These are phyloP conservation scores for Actinomortierella ambigua DNA, from an alignment of 371 early-diverging fungal genomes.

Conservation along the genomic window DNA sequence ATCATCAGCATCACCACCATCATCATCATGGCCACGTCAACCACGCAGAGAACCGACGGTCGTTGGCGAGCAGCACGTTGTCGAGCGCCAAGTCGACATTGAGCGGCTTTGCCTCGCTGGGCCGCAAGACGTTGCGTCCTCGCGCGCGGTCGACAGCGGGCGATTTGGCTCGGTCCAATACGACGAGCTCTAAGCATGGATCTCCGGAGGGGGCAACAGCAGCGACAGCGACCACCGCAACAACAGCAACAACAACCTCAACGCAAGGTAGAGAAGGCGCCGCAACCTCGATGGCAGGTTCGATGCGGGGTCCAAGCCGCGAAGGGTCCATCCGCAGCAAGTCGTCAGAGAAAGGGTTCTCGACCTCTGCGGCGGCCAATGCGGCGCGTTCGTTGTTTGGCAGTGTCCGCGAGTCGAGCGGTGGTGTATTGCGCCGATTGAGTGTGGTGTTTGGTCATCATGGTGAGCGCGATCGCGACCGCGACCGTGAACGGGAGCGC, in stretches of 20 bases:
- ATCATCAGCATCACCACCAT: constrained; percentile 7
- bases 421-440: constrained; percentile 39
- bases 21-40: constrained; percentile 19
- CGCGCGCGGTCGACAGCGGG: constrained; percentile 30
- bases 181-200: constrained; percentile 19
- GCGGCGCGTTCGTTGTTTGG: constrained; percentile 46
- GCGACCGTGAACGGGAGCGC: constrained; percentile 35
- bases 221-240: constrained; percentile 1
- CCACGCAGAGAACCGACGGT: constrained; percentile 12
- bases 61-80: constrained; percentile 19
- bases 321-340: constrained; percentile 43
- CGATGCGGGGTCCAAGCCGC: constrained; percentile 22
- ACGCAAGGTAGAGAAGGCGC: constrained; percentile 1
- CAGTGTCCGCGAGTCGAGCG: constrained; percentile 43
- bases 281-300: constrained; percentile 10
- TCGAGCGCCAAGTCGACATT: constrained; percentile 28
- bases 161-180: constrained; percentile 33
- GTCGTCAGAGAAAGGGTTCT: constrained; percentile 31
- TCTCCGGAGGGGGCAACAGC: constrained; percentile 5
- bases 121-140: constrained; percentile 35
- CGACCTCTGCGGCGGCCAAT: constrained; percentile 38
- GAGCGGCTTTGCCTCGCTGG: constrained; percentile 43
- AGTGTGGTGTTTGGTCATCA: constrained; percentile 39
- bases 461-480: constrained; percentile 30
- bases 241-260: constrained; percentile 1